Base-by-base conservation (phyloP, 768 basidiomycete species). In the Panellus pusillus region DNA sequence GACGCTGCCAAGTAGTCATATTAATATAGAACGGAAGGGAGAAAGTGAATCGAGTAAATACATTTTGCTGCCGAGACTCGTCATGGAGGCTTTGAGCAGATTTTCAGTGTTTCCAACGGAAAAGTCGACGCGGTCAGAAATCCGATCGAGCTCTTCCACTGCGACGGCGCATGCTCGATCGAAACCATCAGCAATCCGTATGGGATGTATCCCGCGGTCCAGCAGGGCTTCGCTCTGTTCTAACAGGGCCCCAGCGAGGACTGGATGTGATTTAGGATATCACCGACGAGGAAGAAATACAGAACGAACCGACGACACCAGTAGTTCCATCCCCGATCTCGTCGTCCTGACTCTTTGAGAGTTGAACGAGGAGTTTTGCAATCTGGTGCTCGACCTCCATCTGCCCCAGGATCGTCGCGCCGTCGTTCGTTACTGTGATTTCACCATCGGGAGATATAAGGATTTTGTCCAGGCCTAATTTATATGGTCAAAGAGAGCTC, bases 381-480 rank as follows among this genome's bases (percentile, higher is more conserved):
- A 99, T 96, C 75, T 96, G 96, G 68, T 99, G 96, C 66, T 98
- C 96, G 47, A 98, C 95, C 70, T 97, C 93, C 94, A 99, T 98
- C 76, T 98, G 96, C 19, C 93, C 84, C 52, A 99, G 78, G 63
- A 99, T 99, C 19, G 97, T 99, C 6, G 97, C 97, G 45, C 97
- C 97, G 72, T 99, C 97, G 72, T 99, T 99, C 13, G 97, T 98
- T 35, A 98, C 96, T 29, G 95, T 98, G 65, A 99, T 98, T 65
- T 99, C 97, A 44, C 97, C 97, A 76, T 98, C 97, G 18, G 95
- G 87, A 27, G 91, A 93, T 62, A 94, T 93, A 63, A 94, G 81
- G 65, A 94, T 93, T 81, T 94, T 94, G 78, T 94, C 92, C 44
- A 98, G 82, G 40, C 96, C 93, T 96, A 57, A 12, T 62, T 43